Evolutionary conservation across 805 yeast genomes (phyloP), one percentile per base, ranked within the genome.

Genomic region (Komagataella pastoris): DNA sequence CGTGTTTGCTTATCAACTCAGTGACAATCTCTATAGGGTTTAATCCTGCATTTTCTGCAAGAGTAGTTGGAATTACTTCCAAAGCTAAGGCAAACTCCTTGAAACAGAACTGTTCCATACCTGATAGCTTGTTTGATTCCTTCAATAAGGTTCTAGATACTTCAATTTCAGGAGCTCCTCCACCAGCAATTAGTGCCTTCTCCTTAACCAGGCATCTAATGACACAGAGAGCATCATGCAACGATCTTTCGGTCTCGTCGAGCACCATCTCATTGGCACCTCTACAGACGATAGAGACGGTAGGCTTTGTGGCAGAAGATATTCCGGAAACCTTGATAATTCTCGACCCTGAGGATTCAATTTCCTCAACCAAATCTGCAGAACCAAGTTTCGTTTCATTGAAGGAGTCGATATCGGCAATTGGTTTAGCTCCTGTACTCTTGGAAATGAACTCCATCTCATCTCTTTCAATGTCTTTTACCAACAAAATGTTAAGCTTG

Each of bases 131-230:
- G 56, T 81, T 75, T 30, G 95, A 76, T 65, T 88, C 95, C 58
- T 79, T 81, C 58, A 77, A 71, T 57, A 89, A 70, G 12, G 78
- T 77, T 56, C 91, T 79, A 8, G 96, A 80, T 6, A 88, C 83
- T 72, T 90, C 97, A 57, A 89, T 81, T 69, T 89, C 97, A 48
- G 98, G 96, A 5, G 99, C 98, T 61, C 98, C 99, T 56, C 99
- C 99, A 60, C 99, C 99, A 12, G 98, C 97, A 70, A 93, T 89
- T 63, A 86, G 72, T 1, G 90, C 96, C 62, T 79, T 84, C 65
- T 87, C 88, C 64, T 88, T 88, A 24, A 89, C 96, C 52, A 88
- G 73, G 69, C 96, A 85, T 65, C 95, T 72, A 56, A 85, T 75
- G 52, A 91, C 99, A 76, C 99, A 93, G 53, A 93, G 76, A 0